These are phyloP conservation scores for Syzygium aromaticum DNA, from an alignment of 345 rosid species.

Conservation along the genomic window DNA sequence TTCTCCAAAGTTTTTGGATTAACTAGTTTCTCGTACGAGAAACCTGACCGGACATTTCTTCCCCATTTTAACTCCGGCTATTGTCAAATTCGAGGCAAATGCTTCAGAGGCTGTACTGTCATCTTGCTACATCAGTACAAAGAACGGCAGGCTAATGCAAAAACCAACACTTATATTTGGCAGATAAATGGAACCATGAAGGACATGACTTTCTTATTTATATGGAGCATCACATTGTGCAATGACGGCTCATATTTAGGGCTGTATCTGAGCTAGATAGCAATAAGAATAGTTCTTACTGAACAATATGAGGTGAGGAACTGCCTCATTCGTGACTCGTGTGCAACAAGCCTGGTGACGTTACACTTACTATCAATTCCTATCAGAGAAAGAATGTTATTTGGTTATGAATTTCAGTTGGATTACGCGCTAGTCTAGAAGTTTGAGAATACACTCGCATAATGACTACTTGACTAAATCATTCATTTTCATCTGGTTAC, in stretches of 20 bases:
- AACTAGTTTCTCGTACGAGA: neutral
- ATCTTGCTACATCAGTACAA: neutral
- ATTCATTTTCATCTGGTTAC: neutral
- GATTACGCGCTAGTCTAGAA: neutral
- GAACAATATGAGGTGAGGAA: neutral
- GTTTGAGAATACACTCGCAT: constrained; percentile 18
- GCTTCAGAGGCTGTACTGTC: neutral
- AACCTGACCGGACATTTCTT: neutral
- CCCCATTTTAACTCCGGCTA: neutral
- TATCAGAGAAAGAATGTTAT: neutral
- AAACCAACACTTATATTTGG: neutral
- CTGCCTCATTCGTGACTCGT: neutral
- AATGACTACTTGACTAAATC: neutral
- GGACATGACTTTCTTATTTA: neutral
- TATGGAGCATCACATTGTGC: neutral
- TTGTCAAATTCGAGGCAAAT: neutral
- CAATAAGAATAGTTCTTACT: neutral
- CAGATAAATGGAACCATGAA: neutral
- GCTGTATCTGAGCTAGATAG: neutral
- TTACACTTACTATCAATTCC: constrained; percentile 22
- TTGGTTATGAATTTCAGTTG: neutral
- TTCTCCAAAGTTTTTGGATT: neutral
- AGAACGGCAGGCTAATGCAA: neutral
- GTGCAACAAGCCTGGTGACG: constrained; percentile 9
- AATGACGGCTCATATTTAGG: neutral